Base-by-base conservation (phyloP, 2,329 filamentous ascomycete species). In the Cucurbitaria berberidis region DNA sequence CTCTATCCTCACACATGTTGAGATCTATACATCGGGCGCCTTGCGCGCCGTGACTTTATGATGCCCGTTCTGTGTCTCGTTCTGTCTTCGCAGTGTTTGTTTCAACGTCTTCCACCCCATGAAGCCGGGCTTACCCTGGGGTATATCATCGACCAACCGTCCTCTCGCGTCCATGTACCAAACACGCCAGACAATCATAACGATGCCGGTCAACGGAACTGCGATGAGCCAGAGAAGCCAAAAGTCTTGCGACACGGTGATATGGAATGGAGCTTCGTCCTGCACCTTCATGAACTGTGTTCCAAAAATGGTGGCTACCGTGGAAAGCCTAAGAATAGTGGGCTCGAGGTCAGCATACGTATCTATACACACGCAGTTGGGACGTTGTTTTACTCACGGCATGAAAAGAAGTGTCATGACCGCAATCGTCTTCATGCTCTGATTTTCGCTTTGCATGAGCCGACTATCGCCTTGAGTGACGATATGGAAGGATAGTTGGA, bases 381-480 rank as follows among this genome's bases (percentile, higher is more conserved):
- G 8, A 3, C 13, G 2, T n/a, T n/a, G n/a, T n/a, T n/a, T n/a
- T 34, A 34, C 30, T 34, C 30, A 34, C 2, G 78, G 78, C 35
- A 80, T 68, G 67, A 80, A 80, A 5, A 77, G 66, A 16, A 80
- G 56, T 1, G 78, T 80, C 54, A 77, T 66, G 8, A 79, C 67
- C 0, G 78, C 78, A 16, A 80, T 78, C 0, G 75, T 77, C 59
- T 78, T 78, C 78, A 80, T 80, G 11, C 75, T 77, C 15, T 73
- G 68, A 34, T 68, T 75, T 53, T 79, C 76, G 8, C 69, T 61
- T 43, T 72, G 66, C 61, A 77, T 68, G 3, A 71, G 55, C 16
- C 62, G 64, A 38, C 68, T 75, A 59, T 78, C 75, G 18, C 64
- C 64, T 53, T 77, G 74, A 3, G 72, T 74, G 18, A 78, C 75